Conservation (phyloP, 768 basidiomycete genomes). For the Tulasnella calospora region DNA sequence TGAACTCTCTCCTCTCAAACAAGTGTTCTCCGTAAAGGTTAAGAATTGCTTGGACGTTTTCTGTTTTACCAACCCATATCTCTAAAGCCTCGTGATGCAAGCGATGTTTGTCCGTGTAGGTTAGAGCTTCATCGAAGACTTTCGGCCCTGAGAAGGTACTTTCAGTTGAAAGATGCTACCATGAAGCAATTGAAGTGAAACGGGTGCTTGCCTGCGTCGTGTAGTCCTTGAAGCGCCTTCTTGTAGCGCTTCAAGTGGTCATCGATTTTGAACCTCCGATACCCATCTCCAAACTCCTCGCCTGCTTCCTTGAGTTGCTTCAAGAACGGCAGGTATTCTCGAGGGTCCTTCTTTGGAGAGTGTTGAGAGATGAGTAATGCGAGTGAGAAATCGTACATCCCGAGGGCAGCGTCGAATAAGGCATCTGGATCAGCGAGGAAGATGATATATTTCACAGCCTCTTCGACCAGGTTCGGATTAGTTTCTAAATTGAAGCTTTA, state of each 20-base stretch:
- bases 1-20: constrained; percentile 77
- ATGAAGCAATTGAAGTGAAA: neutral
- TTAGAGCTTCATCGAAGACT: constrained; percentile 72
- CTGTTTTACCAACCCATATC: constrained; percentile 62
- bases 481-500: constrained; percentile 42
- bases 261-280: constrained; percentile 88
- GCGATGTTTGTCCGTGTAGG: constrained; percentile 71
- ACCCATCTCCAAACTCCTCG: constrained; percentile 60
- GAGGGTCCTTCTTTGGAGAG: constrained; percentile 96
- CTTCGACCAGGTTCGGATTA: constrained; percentile 77
- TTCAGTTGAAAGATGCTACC: neutral
- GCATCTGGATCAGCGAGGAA: constrained; percentile 91
- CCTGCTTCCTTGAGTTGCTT: constrained; percentile 60
- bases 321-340: constrained; percentile 96
- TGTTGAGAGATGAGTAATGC: constrained; percentile 96
- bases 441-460: constrained; percentile 97
- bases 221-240: constrained; percentile 70
- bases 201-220: constrained; percentile 56
- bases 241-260: constrained; percentile 77
- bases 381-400: constrained; percentile 97
- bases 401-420: constrained; percentile 89
- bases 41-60: constrained; percentile 58
- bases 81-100: constrained; percentile 68
- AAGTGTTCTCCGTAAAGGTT: constrained; percentile 81
- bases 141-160: constrained; percentile 48